A percentile compares a stretch with the other conserved stretches of the same genome.
Conservation (phyloP, 2,329 filamentous ascomycete species). For the Fusarium torreyae region DNA sequence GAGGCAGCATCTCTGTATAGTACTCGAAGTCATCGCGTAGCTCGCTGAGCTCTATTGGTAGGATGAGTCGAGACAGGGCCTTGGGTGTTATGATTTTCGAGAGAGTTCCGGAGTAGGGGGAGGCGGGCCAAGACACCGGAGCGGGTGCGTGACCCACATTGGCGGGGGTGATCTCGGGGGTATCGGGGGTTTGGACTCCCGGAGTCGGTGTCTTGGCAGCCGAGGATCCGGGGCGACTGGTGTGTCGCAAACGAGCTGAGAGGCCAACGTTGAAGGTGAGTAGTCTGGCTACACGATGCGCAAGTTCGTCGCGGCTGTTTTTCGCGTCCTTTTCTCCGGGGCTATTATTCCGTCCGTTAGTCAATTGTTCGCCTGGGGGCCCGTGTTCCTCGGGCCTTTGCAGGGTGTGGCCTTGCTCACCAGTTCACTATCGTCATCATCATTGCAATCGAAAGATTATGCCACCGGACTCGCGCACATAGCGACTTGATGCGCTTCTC, state of each 20-base stretch:
- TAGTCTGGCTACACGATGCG: conserved; percentile 53
- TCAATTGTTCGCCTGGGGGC: conserved; percentile 6
- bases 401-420: conserved; percentile 44
- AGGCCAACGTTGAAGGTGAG: conserved; percentile 55
- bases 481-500: conserved; percentile 51
- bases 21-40: conserved; percentile 53
- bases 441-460: conserved; percentile 58
- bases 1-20: conserved; percentile 52
- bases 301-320: conserved; percentile 54
- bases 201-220: conserved; percentile 35
- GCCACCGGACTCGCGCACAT: conserved; percentile 55
- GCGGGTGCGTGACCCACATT: conserved; percentile 42
- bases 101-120: conserved; percentile 51
- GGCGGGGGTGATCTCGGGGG: conserved; percentile 33
- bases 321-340: conserved; percentile 56
- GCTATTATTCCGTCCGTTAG: conserved; percentile 38
- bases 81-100: conserved; percentile 53
- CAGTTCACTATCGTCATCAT: conserved; percentile 59
- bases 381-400: conserved; percentile 10
- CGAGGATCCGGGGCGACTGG: conserved; percentile 42
- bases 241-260: conserved; percentile 52
- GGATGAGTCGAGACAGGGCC: conserved; percentile 52
- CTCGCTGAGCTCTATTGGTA: conserved; percentile 53
- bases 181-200: conserved; percentile 28
- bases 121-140: conserved; percentile 37